These are phyloP conservation scores for Epichloe sp. DNA, from an alignment of 2,329 filamentous ascomycete genomes.

Conservation along the genomic window DNA sequence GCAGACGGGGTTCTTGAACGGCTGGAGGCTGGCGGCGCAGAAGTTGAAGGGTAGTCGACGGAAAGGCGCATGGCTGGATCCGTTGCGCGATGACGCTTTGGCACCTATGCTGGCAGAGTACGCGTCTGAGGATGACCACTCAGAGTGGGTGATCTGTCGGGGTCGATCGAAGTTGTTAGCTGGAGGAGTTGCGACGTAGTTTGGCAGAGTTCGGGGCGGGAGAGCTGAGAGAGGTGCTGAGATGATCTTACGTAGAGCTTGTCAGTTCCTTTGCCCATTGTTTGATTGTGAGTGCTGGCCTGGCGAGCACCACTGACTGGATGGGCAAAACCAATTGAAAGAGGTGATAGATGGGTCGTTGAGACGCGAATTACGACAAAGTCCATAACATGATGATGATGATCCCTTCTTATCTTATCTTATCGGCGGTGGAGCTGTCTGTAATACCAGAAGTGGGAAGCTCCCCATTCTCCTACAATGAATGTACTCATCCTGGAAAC, in stretches of 20 bases:
- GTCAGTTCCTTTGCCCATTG: slow-evolving; percentile 31
- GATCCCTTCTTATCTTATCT: not conserved
- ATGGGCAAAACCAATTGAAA: not conserved
- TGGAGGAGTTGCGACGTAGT: not conserved
- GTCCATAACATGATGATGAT: too few relatives aligned
- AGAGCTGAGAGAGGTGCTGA: not conserved
- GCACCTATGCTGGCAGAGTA: slow-evolving; percentile 71
- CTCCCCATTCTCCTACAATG: not conserved
- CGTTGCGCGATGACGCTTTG: slow-evolving; percentile 43
- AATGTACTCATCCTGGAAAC: not conserved
- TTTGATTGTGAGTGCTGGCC: slow-evolving; percentile 4
- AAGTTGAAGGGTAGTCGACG: slow-evolving; percentile 94
- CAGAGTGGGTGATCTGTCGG: slow-evolving; percentile 73
- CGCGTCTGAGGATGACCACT: slow-evolving; percentile 87
- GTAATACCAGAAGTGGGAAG: too few relatives aligned
- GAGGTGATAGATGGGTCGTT: not conserved
- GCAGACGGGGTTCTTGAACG: slow-evolving; percentile 90
- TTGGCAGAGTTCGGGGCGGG: not conserved
- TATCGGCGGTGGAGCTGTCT: not conserved
- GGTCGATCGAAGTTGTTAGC: slow-evolving; percentile 1
- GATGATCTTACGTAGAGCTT: slow-evolving; percentile 27
- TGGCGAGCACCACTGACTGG: not conserved
- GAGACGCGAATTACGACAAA: not conserved
- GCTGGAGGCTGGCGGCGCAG: slow-evolving; percentile 89
- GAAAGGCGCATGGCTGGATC: slow-evolving; percentile 46